Evolutionary conservation across 1,284 basidiomycete genomes (phyloP), one percentile per base, ranked within the genome.

Genomic region (Lignosus rhinocerotis): DNA sequence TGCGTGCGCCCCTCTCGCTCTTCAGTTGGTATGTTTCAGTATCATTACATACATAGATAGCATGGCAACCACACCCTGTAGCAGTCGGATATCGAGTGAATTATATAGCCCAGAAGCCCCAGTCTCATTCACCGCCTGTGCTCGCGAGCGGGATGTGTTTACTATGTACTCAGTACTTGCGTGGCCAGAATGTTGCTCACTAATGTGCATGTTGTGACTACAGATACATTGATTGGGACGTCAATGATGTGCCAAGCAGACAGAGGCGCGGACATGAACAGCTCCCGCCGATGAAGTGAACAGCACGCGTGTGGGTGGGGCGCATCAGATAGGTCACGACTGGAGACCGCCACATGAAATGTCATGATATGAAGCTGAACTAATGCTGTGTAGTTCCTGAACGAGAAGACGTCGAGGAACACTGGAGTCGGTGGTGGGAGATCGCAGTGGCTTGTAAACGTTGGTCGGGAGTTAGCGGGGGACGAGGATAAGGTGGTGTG

Each of bases 1-100:
- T 39, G 36, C 36, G 36, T n/a, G n/a, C 25, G 25, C 25, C 25
- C 25, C 25, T 25, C 25, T 4, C 25, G 25, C 25, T 25, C 25
- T 25, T 25, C 25, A 25, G 2, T 25, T 25, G 25, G 25, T 25
- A 49, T 57, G 62, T 61, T 38, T 59, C 62, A 57, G 52, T 56
- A 57, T 46, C 48, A 46, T 46, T 30, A 39, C 45, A 10, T 46
- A 16, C 14, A 33, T 21, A 11, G 42, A 33, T 21, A 11, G 42
- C 25, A 51, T 51, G 47, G 48, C 52, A 59, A 51, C 55, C 42
- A 45, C 46, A 49, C 53, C 52, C 44, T 61, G 59, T 64, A 64
- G 57, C 62, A 55, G 59, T 44, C 51, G 55, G 55, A 61, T 58
- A 61, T 53, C 59, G 53, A 54, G 50, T 60, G 53, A 53, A 42